Evolutionary conservation across 2,329 filamentous ascomycete species (phyloP), one percentile per base, ranked within the genome.

Genomic region (Akanthomyces dipterigenus): DNA sequence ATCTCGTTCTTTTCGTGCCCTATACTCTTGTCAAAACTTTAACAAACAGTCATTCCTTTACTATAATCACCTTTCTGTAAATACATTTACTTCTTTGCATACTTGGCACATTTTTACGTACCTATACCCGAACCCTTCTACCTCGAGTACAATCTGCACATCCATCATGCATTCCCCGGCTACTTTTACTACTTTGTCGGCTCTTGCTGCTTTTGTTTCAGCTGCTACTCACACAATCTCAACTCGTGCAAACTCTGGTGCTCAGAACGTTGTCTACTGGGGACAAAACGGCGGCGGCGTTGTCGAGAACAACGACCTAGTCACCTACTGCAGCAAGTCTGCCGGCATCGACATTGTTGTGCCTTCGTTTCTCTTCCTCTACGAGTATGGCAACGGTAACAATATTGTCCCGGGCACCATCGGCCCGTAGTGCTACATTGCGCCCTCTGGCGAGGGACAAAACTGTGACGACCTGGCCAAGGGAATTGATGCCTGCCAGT

Each of bases 301-400:
- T 1, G 64, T 73, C 24, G 71, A 73, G 59, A 71, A 73, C 62
- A 75, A 74, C 31, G 70, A 76, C 61, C 67, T 75, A 50, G 69
- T 68, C 38, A 62, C 68, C 4, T 78, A 78, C 67, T 78, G 76
- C 62, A 72, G 66, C 11, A 63, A 70, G 0, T 67, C 68, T 11
- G 63, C 75, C 0, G 74, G 73, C 12, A 73, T 78, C 50, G 73
- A 78, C 62, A 71, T 78, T 28, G 68, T 79, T 16, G 75, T 77
- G 0, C 67, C 78, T 1, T 69, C 75, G 9, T 78, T 78, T 63
- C 63, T 79, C 11, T 78, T 78, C 63, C 63, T 79, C 8, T 77
- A 75, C 63, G 54, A 70, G 22, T 78, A 67, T 56, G 73, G 73
- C 16, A 70, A 67, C 54, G 74, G 70, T 8, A 67, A 68, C n/a